A percentile compares a stretch with the other conserved stretches of the same genome.
These are phyloP conservation scores for Podospora pseudoanserina DNA, from an alignment of 495 filamentous ascomycete species.

Conservation along the genomic window DNA sequence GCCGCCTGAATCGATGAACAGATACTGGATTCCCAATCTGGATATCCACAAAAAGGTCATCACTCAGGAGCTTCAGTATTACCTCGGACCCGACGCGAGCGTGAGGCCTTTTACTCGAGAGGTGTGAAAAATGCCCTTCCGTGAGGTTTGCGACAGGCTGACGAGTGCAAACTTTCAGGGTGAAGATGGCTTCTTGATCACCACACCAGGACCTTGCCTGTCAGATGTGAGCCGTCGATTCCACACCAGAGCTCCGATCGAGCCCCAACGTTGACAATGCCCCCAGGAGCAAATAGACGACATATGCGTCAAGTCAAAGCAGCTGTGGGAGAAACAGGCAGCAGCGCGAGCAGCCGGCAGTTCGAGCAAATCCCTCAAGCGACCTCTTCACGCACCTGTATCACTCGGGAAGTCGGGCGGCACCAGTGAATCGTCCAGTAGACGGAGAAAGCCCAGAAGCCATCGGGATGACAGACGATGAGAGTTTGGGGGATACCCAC, in stretches of 20 bases:
- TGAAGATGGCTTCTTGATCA: constrained; percentile 55
- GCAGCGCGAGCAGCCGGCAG: constrained; percentile 46
- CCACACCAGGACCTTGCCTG: constrained; percentile 51
- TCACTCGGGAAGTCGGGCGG: constrained; percentile 44
- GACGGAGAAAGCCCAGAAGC: constrained; percentile 30
- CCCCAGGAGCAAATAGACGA: constrained; percentile 56
- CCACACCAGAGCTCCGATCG: constrained; percentile 4
- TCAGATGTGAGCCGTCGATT: constrained; percentile 47
- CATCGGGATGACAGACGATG: constrained; percentile 30
- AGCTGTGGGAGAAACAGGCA: constrained; percentile 56
- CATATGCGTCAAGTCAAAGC: constrained; percentile 53
- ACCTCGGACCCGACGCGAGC: constrained; percentile 52
- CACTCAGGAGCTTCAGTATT: constrained; percentile 54
- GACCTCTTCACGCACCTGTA: constrained; percentile 53
- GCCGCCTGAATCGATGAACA: constrained; percentile 43
- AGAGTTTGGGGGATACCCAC: constrained; percentile 17
- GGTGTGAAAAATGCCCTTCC: constrained; percentile 31
- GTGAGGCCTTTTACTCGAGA: constrained; percentile 52
- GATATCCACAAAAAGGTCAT: constrained; percentile 58
- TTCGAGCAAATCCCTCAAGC: constrained; percentile 48
- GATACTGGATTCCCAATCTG: constrained; percentile 55
- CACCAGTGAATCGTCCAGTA: constrained; percentile 30
- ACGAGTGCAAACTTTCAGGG: constrained; percentile 38
- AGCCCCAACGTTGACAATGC: constrained; percentile 30
- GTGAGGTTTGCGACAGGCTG: constrained; percentile 24